Evolutionary conservation across 768 basidiomycete species (phyloP).

Genomic region (Cystofilobasidium macerans): DNA sequence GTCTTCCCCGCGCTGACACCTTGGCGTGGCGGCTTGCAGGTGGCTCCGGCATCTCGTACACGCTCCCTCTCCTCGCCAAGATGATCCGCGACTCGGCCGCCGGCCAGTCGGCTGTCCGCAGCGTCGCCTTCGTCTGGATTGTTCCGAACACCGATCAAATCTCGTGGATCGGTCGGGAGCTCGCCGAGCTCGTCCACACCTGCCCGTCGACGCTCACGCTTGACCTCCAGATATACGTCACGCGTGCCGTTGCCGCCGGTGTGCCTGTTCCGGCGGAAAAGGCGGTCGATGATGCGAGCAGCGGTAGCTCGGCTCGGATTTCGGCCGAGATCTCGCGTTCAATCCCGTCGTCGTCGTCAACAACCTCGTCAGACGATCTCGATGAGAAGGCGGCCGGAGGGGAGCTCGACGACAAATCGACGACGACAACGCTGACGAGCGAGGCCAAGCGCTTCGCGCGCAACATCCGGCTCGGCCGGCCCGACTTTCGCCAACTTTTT

Average conservation of each 20-base stretch:
- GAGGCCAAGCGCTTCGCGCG: background rate
- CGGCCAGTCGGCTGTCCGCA: background rate
- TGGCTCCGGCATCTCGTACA: conserved; percentile 7
- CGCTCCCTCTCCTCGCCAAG: background rate
- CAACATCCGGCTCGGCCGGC: background rate
- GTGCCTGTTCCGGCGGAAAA: background rate
- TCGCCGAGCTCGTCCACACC: background rate
- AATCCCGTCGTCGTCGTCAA: too few relatives aligned
- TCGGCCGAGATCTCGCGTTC: background rate
- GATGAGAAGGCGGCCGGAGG: background rate
- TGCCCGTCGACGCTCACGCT: background rate
- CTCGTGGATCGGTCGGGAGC: background rate
- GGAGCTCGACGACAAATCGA: background rate
- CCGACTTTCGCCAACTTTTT: background rate
- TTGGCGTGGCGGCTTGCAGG: background rate
- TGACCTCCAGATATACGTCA: conserved; percentile 3
- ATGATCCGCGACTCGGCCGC: background rate
- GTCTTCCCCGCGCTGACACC: background rate
- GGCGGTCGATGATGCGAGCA: background rate
- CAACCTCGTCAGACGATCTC: too few relatives aligned
- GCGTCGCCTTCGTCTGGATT: conserved; percentile 5
- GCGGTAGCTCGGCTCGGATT: background rate
- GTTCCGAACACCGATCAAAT: background rate
- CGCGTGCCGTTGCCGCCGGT: background rate
- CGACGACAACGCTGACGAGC: background rate